Evolutionary conservation across 1,284 basidiomycete genomes (phyloP).

Genomic region (Mycena sp.): DNA sequence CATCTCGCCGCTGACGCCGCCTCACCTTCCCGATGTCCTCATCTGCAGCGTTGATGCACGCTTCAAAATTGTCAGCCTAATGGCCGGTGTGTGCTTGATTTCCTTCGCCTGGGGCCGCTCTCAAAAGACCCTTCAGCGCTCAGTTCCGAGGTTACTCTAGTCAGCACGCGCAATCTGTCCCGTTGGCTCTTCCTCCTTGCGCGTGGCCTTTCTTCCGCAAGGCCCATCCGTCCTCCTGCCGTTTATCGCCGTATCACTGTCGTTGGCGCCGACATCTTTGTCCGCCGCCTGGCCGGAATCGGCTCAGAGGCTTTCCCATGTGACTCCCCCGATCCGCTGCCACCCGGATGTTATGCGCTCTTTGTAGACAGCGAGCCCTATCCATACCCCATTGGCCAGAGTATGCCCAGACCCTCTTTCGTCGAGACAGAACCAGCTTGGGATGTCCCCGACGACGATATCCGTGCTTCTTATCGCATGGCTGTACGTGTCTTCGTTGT

Average conservation of each 20-base stretch:
- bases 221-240: constrained; percentile 17
- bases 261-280: constrained; percentile 7
- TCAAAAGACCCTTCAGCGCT: constrained; percentile 5
- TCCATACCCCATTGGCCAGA: constrained; percentile 1
- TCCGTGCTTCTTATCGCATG: constrained; percentile 5
- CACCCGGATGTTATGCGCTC: constrained; percentile 20
- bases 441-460: constrained; percentile 12
- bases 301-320: background rate
- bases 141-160: constrained; percentile 9
- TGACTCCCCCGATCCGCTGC: constrained; percentile 5
- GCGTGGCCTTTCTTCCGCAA: background rate
- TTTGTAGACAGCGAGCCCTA: constrained; percentile 5
- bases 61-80: background rate
- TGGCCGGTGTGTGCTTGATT: constrained; percentile 8
- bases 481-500: background rate
- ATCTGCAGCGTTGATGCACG: background rate
- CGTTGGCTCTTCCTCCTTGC: constrained; percentile 21
- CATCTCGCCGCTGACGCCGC: background rate
- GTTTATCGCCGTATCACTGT: constrained; percentile 19
- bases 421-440: background rate
- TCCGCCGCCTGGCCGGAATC: constrained; percentile 5
- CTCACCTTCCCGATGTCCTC: constrained; percentile 1
- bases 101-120: background rate
- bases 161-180: constrained; percentile 14
- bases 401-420: background rate